Evolutionary conservation across 2,329 filamentous ascomycete species (phyloP).

Genomic region (Clarireedia sp.): DNA sequence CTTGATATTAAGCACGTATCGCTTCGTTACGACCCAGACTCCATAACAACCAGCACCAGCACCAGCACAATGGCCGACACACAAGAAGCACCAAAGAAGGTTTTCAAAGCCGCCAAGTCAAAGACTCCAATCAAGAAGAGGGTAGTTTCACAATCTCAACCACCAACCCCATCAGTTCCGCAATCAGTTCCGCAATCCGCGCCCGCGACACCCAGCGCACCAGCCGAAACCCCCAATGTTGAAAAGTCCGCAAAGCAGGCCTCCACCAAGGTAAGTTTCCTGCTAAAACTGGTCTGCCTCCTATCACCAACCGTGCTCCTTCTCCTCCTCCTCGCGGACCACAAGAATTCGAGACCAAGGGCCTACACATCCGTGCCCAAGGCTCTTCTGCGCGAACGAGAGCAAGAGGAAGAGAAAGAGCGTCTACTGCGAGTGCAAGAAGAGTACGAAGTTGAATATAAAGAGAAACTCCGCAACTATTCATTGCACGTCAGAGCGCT

Average conservation of each 20-base stretch:
- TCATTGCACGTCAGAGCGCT: constrained; percentile 7
- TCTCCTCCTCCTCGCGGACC: constrained; percentile 2
- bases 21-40: not conserved
- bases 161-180: not conserved
- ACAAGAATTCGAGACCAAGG: not conserved
- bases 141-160: not conserved
- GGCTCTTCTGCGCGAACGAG: not conserved
- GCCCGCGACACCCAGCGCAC: not conserved
- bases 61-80: constrained; percentile 4
- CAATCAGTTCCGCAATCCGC: constrained; percentile 1
- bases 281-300: constrained; percentile 6
- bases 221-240: not conserved
- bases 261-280: constrained; percentile 10
- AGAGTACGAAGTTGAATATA: not conserved
- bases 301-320: constrained; percentile 8
- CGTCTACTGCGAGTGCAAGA: not conserved
- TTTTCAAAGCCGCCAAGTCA: constrained; percentile 2
- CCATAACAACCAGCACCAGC: not conserved
- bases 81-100: constrained; percentile 10
- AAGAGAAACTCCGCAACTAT: constrained; percentile 3
- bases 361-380: not conserved
- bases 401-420: not conserved
- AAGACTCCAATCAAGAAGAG: constrained; percentile 9
- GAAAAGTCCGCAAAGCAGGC: constrained; percentile 7
- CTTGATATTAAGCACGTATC: not conserved